Evolutionary conservation across 148 eudicot genomes (phyloP).

Genomic region (Linanthus parryae): DNA sequence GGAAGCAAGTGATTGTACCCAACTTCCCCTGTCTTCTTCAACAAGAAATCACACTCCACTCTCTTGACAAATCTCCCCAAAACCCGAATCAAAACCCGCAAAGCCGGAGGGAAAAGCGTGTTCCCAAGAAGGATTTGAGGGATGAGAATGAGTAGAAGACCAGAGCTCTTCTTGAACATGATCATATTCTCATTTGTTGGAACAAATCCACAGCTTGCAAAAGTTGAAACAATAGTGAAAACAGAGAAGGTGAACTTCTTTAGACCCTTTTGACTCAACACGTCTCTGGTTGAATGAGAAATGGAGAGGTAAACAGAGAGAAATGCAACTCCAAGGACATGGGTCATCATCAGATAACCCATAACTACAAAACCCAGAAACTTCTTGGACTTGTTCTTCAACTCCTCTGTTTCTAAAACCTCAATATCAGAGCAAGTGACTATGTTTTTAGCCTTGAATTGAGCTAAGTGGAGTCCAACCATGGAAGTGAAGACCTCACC

Average conservation of each 20-base stretch:
- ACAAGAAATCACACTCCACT: constrained; percentile 25
- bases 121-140: constrained; percentile 64
- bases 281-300: constrained; percentile 30
- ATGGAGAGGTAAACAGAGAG: constrained; percentile 24
- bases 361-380: constrained; percentile 28
- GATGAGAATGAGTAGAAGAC: constrained; percentile 43
- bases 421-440: background rate
- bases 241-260: constrained; percentile 30
- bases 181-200: constrained; percentile 83
- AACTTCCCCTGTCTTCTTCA: constrained; percentile 26
- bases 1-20: constrained; percentile 39
- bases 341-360: constrained; percentile 24
- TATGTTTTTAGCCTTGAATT: constrained; percentile 12
- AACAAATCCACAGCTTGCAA: constrained; percentile 63
- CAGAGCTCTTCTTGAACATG: constrained; percentile 48
- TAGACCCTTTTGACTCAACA: constrained; percentile 42
- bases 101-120: constrained; percentile 42
- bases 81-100: constrained; percentile 35
- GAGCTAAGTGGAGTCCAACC: constrained; percentile 35
- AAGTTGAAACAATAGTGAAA: constrained; percentile 57
- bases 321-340: constrained; percentile 25
- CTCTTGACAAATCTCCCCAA: constrained; percentile 27
- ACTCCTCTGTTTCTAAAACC: background rate
- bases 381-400: constrained; percentile 29
- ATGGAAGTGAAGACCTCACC: constrained; percentile 66